These are phyloP conservation scores for Byssoonygena ceratinophila DNA, from an alignment of 2,329 filamentous ascomycete genomes.

Conservation along the genomic window DNA sequence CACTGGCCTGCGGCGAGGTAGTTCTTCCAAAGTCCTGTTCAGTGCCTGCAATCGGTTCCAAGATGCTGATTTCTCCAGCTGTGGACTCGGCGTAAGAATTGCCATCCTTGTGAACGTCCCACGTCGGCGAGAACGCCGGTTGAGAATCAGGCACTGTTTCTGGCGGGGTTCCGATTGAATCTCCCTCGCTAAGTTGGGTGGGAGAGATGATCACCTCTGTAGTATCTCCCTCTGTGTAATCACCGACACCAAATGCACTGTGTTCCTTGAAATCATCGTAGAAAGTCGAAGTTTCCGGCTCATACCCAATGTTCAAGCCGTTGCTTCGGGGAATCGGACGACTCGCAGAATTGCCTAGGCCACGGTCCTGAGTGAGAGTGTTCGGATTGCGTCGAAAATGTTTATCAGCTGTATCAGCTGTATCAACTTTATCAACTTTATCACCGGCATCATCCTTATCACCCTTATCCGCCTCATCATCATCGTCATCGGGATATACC, in stretches of 20 bases:
- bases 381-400: background rate
- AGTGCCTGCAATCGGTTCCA: slow-evolving; percentile 3
- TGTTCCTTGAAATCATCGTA: background rate
- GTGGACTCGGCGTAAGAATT: background rate
- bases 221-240: background rate
- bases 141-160: slow-evolving; percentile 14
- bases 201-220: background rate
- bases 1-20: background rate
- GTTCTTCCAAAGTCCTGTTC: background rate
- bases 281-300: background rate
- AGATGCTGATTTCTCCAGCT: slow-evolving; percentile 3
- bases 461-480: background rate
- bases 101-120: background rate
- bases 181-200: background rate
- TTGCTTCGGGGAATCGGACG: background rate
- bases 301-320: background rate
- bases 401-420: background rate
- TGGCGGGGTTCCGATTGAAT: slow-evolving; percentile 12
- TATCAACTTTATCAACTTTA: background rate
- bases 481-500: slow-evolving; percentile 14
- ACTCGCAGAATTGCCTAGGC: background rate
- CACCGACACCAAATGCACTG: background rate
- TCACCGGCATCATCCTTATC: background rate
- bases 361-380: background rate
- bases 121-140: background rate